Base-by-base conservation (phyloP, 768 basidiomycete genomes). In the Leccinellum luteum region DNA sequence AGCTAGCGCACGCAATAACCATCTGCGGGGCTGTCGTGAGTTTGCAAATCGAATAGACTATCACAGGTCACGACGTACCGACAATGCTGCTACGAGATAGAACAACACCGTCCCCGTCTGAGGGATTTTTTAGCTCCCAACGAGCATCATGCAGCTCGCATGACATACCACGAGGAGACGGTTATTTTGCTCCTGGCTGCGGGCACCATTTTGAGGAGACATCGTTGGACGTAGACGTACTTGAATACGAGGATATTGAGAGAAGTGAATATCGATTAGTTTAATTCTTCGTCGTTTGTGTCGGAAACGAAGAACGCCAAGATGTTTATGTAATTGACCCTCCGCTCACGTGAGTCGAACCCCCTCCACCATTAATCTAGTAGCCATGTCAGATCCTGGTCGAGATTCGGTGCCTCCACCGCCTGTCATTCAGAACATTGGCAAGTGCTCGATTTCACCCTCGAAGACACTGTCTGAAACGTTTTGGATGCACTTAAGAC, bases 21-120 rank as follows among this genome's bases (percentile, higher is more conserved):
- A 94, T 93, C 91, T 93, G 68, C 0, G 45, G 52, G 54, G 21
- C 9, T 30, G 48, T 32, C 21, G 43, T 60, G 28, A 54, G 53
- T 41, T 30, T n/a, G 19, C 30, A 54, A 47, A 51, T 48, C 44
- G 25, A 45, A 55, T 30, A 27, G 47, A 7, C 51, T 6, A 19
- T 45, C 30, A 17, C 27, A 30, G 7, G 6, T 19, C 51, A 47
- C 23, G 3, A 85, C 92, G 65, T 74, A 94, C 92, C 68, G 89
- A 81, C 57, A 94, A 74, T 23, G 92, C 92, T 54, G 92, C 92
- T n/a, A 93, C 82, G 55, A 95, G 83, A 69, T 95, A 95, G 74
- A 95, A 95, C 13, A 80, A 69, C 8, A 94, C 90, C 8, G 91
- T 90, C 47, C 82, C 87, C 35, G 74, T 81, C 91, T 92, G 65